Evolutionary conservation across 1,139 yeast genomes (phyloP).

Genomic region (Lodderomyces parapsilosis): DNA sequence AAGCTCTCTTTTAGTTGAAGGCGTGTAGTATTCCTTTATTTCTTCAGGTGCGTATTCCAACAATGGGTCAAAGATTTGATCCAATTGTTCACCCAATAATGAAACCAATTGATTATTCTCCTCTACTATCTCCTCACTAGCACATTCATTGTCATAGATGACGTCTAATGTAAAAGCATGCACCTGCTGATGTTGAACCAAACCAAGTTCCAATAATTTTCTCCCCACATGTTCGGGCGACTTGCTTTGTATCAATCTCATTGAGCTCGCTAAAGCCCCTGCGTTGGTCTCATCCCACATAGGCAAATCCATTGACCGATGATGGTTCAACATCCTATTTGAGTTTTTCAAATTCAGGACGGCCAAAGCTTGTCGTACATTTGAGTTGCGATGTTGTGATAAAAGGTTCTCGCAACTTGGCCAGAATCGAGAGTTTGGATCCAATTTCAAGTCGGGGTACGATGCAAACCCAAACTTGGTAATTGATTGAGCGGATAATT

Average conservation of each 20-base stretch:
- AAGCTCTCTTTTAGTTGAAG: constrained; percentile 23
- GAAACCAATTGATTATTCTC: constrained; percentile 77
- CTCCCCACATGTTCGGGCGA: constrained; percentile 60
- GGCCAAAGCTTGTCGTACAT: constrained; percentile 74
- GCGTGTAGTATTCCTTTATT: constrained; percentile 63
- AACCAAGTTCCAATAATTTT: constrained; percentile 52
- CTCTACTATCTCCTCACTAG: constrained; percentile 27
- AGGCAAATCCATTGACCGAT: constrained; percentile 20
- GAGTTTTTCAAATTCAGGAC: constrained; percentile 68
- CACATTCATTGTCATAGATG: constrained; percentile 57
- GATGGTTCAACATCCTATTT: constrained; percentile 47
- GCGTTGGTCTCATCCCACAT: constrained; percentile 77
- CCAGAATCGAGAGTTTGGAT: constrained; percentile 63
- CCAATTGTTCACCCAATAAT: constrained; percentile 78
- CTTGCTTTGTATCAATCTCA: constrained; percentile 46
- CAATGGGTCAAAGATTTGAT: constrained; percentile 79
- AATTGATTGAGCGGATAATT: constrained; percentile 59
- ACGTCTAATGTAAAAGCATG: constrained; percentile 68
- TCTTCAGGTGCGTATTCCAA: constrained; percentile 91
- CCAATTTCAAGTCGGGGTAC: constrained; percentile 60
- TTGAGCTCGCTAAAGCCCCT: constrained; percentile 65
- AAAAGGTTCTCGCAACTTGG: constrained; percentile 76
- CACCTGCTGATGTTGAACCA: constrained; percentile 54
- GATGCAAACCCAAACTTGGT: constrained; percentile 70
- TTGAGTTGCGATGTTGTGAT: constrained; percentile 48